These are phyloP conservation scores for Gossypium rotundifolium DNA, from an alignment of 345 rosid species.

Conservation along the genomic window DNA sequence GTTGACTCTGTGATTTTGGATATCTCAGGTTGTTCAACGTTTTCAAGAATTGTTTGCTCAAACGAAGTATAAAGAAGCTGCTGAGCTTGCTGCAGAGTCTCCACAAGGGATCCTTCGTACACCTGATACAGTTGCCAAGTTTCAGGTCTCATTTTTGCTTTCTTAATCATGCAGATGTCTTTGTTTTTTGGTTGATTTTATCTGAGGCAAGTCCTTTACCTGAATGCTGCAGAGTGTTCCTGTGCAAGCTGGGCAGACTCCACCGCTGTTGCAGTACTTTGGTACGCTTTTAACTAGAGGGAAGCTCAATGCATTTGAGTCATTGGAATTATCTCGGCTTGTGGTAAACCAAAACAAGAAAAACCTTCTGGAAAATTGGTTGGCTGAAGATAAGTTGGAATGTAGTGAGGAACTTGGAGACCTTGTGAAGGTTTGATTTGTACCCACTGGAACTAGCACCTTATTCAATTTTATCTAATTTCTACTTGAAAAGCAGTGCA, in stretches of 20 bases:
- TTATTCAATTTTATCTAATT: background rate
- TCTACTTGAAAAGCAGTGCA: background rate
- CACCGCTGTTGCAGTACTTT: conserved; percentile 94
- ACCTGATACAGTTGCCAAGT: conserved; percentile 93
- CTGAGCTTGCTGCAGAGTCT: conserved; percentile 99
- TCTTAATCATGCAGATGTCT: background rate
- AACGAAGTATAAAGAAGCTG: conserved; percentile 98
- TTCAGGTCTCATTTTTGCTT: conserved; percentile 55
- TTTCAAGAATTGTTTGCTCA: conserved; percentile 97
- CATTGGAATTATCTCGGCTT: conserved; percentile 94
- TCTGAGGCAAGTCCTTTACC: background rate
- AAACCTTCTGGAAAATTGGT: conserved; percentile 94
- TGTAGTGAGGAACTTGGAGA: conserved; percentile 99
- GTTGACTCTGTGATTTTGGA: conserved; percentile 17
- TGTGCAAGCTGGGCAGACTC: conserved; percentile 98
- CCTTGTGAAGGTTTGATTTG: conserved; percentile 82
- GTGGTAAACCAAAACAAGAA: conserved; percentile 98
- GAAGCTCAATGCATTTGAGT: conserved; percentile 96
- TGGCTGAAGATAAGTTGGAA: conserved; percentile 97
- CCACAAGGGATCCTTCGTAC: conserved; percentile 97
- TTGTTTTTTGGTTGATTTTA: conserved; percentile 1
- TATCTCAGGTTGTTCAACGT: conserved; percentile 87
- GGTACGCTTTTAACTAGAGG: conserved; percentile 95
- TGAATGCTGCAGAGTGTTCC: conserved; percentile 79
- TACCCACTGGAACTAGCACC: background rate